phyloP scores from a whole-genome alignment of 2,329 filamentous ascomycete genomes.

The Fusarium nelsonii region DNA sequence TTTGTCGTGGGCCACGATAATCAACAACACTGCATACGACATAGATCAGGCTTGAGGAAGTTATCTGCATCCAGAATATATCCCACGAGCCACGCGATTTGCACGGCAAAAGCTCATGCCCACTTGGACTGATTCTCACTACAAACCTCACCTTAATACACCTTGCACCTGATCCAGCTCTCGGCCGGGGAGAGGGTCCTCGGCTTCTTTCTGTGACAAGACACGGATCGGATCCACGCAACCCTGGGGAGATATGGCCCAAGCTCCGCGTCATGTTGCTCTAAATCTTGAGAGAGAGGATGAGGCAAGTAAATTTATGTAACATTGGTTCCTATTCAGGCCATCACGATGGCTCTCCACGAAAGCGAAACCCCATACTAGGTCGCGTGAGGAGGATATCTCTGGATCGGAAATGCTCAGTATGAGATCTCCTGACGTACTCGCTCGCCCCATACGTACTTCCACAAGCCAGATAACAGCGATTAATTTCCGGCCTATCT shows the following conservation, averaged over 20 bases:
- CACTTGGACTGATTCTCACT: conserved; percentile 10
- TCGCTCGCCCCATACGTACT: neutral
- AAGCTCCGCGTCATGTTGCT: conserved; percentile 10
- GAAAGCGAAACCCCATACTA: conserved; percentile 6
- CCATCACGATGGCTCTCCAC: conserved; percentile 8
- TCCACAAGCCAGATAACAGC: neutral
- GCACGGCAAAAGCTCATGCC: conserved; percentile 30
- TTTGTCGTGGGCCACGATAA: conserved; percentile 5
- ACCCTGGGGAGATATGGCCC: conserved; percentile 15
- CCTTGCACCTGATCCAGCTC: conserved; percentile 34
- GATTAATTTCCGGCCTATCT: neutral
- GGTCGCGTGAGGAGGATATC: conserved; percentile 24
- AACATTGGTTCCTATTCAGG: conserved; percentile 1
- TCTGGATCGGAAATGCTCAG: conserved; percentile 32
- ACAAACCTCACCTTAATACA: conserved; percentile 18
- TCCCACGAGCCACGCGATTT: conserved; percentile 20
- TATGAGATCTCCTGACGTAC: conserved; percentile 18
- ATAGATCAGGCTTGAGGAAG: conserved; percentile 14
- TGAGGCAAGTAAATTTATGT: neutral
- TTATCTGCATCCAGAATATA: conserved; percentile 9
- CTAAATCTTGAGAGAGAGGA: conserved; percentile 3
- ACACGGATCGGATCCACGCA: conserved; percentile 21
- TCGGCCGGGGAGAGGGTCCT: conserved; percentile 36
- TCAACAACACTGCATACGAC: conserved; percentile 1
- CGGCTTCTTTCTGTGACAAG: conserved; percentile 35